Percentiles rank a stretch among this genome's conserved stretches.
Evolutionary conservation across 768 basidiomycete genomes (phyloP).

Genomic region (Lepiota subincarnata): DNA sequence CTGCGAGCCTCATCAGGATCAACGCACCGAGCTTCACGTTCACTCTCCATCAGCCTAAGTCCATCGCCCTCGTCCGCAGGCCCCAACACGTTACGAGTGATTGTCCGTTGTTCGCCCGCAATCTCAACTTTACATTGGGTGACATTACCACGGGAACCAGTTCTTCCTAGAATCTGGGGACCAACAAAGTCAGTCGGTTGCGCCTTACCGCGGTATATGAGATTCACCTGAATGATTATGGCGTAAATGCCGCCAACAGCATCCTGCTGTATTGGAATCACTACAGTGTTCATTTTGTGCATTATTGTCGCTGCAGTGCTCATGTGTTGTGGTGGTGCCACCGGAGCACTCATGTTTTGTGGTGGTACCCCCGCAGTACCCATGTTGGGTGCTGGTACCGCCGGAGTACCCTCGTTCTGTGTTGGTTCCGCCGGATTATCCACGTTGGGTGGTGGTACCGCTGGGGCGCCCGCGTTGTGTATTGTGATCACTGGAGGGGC

Average conservation of each 20-base stretch:
- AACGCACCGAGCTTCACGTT: slow-evolving; percentile 97
- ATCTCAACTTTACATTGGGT: slow-evolving; percentile 99
- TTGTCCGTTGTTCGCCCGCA: slow-evolving; percentile 96
- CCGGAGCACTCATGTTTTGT: no score
- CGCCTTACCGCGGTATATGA: background rate
- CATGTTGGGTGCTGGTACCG: no score
- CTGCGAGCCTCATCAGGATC: background rate
- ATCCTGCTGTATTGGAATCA: slow-evolving; percentile 49
- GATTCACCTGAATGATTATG: slow-evolving; percentile 87
- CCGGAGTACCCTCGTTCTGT: no score
- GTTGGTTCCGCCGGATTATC: no score
- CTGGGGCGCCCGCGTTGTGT: no score
- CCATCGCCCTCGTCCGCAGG: slow-evolving; percentile 96
- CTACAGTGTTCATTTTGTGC: background rate
- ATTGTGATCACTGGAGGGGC: no score
- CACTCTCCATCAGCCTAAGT: slow-evolving; percentile 92
- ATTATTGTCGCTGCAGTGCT: no score
- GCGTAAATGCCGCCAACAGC: slow-evolving; percentile 95
- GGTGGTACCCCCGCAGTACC: no score
- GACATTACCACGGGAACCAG: slow-evolving; percentile 98
- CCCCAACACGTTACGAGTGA: slow-evolving; percentile 99
- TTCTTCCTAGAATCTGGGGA: slow-evolving; percentile 89
- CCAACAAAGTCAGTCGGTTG: slow-evolving; percentile 11
- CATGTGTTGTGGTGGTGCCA: no score
- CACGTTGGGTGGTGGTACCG: no score